A percentile compares a stretch with the other conserved stretches of the same genome.
phyloP scores from a whole-genome alignment of 495 filamentous ascomycete species.

The Aspergillus sclerotioniger region DNA sequence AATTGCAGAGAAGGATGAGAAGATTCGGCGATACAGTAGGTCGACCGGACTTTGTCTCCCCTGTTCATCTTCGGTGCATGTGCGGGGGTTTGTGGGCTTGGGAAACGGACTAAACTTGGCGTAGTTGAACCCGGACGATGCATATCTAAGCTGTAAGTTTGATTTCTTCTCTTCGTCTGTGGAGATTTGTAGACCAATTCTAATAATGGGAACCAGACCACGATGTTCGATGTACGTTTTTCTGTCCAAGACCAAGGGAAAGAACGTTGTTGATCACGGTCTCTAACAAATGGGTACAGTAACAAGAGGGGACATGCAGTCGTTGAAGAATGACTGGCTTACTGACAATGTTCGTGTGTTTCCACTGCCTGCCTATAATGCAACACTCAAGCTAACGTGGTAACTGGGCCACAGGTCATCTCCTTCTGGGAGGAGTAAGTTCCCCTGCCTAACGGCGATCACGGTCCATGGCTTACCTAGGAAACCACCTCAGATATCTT shows the following conservation, averaged over 20 bases:
- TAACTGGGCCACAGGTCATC: constrained; percentile 52
- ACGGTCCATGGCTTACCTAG: constrained; percentile 6
- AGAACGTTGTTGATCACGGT: neutral
- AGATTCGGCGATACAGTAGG: constrained; percentile 44
- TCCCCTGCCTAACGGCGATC: neutral
- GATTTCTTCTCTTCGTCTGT: neutral
- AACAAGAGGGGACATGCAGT: constrained; percentile 80
- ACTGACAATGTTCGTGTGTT: constrained; percentile 82
- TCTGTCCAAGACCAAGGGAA: neutral
- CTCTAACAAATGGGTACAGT: constrained; percentile 42
- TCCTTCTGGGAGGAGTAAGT: constrained; percentile 97
- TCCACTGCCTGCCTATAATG: neutral
- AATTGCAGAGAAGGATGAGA: constrained; percentile 43
- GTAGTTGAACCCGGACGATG: constrained; percentile 67
- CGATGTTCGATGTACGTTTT: constrained; percentile 64
- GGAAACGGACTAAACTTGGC: constrained; percentile 6
- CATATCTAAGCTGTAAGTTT: constrained; percentile 68
- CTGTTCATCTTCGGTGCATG: neutral
- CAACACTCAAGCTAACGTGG: constrained; percentile 8
- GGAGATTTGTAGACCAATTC: constrained; percentile 1
- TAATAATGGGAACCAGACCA: constrained; percentile 49
- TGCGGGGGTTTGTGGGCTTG: neutral
- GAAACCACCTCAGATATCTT: constrained; percentile 62
- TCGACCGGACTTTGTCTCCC: constrained; percentile 3
- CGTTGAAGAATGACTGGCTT: constrained; percentile 89